phyloP scores from a whole-genome alignment of 495 filamentous ascomycete genomes.

The Staphylotrichum tortipilum region DNA sequence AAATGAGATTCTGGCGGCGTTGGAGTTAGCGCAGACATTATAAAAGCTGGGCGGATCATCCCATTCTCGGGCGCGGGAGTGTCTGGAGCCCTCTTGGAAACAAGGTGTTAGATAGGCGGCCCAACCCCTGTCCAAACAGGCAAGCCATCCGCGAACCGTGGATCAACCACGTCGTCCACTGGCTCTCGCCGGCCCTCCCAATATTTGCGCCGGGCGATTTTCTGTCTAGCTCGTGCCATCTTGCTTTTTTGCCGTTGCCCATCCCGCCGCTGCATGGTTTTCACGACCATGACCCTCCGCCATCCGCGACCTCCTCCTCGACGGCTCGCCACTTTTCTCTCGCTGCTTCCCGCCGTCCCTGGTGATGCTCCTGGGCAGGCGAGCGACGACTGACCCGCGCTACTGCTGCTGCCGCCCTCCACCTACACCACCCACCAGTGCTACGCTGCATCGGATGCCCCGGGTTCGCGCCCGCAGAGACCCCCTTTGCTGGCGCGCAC shows the following conservation, averaged over 20 bases:
- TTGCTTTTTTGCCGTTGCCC: not conserved
- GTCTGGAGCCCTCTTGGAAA: too few relatives aligned
- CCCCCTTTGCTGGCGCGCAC: not conserved
- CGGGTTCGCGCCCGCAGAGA: conserved; percentile 5
- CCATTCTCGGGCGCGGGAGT: not conserved
- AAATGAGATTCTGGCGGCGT: not conserved
- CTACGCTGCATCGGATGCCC: conserved; percentile 11
- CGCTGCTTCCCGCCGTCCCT: not conserved
- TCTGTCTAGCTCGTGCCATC: conserved; percentile 3
- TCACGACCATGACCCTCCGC: conserved; percentile 10
- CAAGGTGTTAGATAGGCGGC: conserved; percentile 4
- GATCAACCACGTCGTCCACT: conserved; percentile 14
- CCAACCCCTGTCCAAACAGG: conserved; percentile 6
- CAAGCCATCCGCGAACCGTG: not conserved
- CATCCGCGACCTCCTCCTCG: not conserved
- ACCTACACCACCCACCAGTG: too few relatives aligned
- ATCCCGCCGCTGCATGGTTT: not conserved
- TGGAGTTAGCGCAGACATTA: not conserved
- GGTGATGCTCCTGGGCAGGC: conserved; percentile 8
- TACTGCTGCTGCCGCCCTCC: too few relatives aligned
- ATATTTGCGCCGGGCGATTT: conserved; percentile 9
- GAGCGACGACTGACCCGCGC: conserved; percentile 3
- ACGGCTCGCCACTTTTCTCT: not conserved
- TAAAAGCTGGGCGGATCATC: not conserved
- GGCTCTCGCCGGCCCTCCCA: not conserved